Percentiles rank a stretch among this genome's conserved stretches.
These are phyloP conservation scores for Stenocarpella maydis DNA, from an alignment of 2,329 filamentous ascomycete genomes.

Conservation along the genomic window DNA sequence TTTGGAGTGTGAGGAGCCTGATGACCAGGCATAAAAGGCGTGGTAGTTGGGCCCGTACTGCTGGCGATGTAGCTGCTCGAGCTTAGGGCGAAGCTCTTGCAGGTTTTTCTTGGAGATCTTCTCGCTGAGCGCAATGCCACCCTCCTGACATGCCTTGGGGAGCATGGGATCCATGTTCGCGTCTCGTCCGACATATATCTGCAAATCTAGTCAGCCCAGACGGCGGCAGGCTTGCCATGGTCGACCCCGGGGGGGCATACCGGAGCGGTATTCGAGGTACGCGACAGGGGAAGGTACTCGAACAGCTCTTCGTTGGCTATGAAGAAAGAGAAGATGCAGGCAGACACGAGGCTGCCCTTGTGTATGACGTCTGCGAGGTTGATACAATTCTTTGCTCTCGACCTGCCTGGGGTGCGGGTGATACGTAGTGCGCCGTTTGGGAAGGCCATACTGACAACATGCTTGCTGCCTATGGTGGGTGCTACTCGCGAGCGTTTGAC, in stretches of 20 bases:
- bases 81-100: constrained; percentile 31
- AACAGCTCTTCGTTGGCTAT: constrained; percentile 40
- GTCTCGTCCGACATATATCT: constrained; percentile 41
- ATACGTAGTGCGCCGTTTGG: constrained; percentile 40
- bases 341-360: constrained; percentile 38
- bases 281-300: constrained; percentile 36
- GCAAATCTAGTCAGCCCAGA: neutral
- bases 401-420: constrained; percentile 40
- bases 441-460: constrained; percentile 34
- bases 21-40: constrained; percentile 39
- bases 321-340: constrained; percentile 40
- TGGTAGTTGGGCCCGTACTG: constrained; percentile 39
- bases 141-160: constrained; percentile 24
- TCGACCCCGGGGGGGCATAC: constrained; percentile 22
- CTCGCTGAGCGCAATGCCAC: constrained; percentile 33
- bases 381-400: constrained; percentile 39
- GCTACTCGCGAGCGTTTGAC: neutral
- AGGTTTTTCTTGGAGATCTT: constrained; percentile 36
- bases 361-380: constrained; percentile 39
- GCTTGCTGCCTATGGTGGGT: neutral
- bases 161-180: constrained; percentile 37
- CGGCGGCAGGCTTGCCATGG: neutral
- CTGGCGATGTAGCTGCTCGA: constrained; percentile 34
- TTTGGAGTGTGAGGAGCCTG: constrained; percentile 39
- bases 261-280: constrained; percentile 34